Conservation (phyloP, 345 rosid genomes). For the Excoecaria cochinchinensis region DNA sequence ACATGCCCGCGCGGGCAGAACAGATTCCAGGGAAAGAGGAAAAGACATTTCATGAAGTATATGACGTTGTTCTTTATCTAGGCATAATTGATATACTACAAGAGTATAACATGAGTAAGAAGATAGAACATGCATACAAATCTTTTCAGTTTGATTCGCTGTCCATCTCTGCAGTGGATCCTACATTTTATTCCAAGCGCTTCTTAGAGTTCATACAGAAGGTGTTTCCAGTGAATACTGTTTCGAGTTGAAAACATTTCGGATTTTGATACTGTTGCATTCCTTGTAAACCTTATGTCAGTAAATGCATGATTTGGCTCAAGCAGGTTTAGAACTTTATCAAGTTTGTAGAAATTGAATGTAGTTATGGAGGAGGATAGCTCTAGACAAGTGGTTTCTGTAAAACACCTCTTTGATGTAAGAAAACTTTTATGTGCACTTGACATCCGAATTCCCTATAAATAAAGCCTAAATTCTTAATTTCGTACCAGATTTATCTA, state of each 20-base stretch:
- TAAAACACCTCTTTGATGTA: too few relatives aligned
- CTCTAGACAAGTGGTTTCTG: too few relatives aligned
- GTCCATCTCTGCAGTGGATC: constrained; percentile 90
- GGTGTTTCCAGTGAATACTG: constrained; percentile 60
- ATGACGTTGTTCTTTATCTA: constrained; percentile 86
- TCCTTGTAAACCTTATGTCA: neutral
- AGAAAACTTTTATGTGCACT: too few relatives aligned
- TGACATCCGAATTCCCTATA: too few relatives aligned
- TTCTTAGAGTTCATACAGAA: constrained; percentile 82
- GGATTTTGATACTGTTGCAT: neutral
- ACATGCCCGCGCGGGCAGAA: constrained; percentile 97
- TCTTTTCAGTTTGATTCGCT: constrained; percentile 83
- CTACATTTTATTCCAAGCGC: constrained; percentile 74
- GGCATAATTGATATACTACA: constrained; percentile 92
- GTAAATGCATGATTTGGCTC: too few relatives aligned
- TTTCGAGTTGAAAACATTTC: constrained; percentile 25
- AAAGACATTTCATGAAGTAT: constrained; percentile 57
- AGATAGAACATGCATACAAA: constrained; percentile 89
- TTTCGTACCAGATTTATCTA: too few relatives aligned
- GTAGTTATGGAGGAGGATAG: too few relatives aligned
- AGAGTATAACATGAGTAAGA: constrained; percentile 87
- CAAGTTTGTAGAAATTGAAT: too few relatives aligned
- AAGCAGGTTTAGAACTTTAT: too few relatives aligned
- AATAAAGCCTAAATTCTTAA: too few relatives aligned
- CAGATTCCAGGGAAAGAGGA: constrained; percentile 74